Evolutionary conservation across 768 basidiomycete genomes (phyloP).

Genomic region (Boletus sensibilis): DNA sequence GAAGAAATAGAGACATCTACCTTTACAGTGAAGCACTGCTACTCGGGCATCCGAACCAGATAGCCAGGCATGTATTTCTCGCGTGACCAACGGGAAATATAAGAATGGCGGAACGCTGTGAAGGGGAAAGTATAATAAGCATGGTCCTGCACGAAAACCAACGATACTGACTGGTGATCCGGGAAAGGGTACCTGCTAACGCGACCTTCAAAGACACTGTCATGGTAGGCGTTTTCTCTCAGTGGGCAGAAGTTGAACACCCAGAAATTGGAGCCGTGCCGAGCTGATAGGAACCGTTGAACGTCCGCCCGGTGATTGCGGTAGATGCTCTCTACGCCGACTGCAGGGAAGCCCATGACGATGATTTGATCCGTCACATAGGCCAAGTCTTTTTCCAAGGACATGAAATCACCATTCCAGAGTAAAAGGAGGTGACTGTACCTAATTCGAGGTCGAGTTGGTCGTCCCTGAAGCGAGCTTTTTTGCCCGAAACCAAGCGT

Average conservation of each 20-base stretch:
- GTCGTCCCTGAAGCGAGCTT: slow-evolving; percentile 72
- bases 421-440: slow-evolving; percentile 30
- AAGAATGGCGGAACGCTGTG: slow-evolving; percentile 73
- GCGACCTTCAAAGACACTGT: slow-evolving; percentile 63
- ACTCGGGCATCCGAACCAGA: slow-evolving; percentile 62
- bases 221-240: slow-evolving; percentile 76
- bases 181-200: slow-evolving; percentile 88
- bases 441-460: slow-evolving; percentile 69
- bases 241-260: slow-evolving; percentile 88
- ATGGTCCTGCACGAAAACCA: slow-evolving; percentile 34
- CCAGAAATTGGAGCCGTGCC: slow-evolving; percentile 79
- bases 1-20: slow-evolving; percentile 32
- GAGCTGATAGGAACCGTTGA: slow-evolving; percentile 66
- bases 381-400: slow-evolving; percentile 46
- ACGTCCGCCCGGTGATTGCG: slow-evolving; percentile 77
- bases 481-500: slow-evolving; percentile 77
- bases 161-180: slow-evolving; percentile 83
- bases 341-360: slow-evolving; percentile 83
- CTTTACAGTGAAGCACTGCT: slow-evolving; percentile 87
- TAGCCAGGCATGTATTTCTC: slow-evolving; percentile 76
- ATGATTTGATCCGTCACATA: slow-evolving; percentile 75
- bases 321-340: slow-evolving; percentile 75
- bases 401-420: slow-evolving; percentile 4
- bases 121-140: background rate
- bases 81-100: slow-evolving; percentile 66